Percentiles rank a stretch among this genome's conserved stretches.
phyloP scores from a whole-genome alignment of 2,329 filamentous ascomycete genomes.

The Venturia asperata region DNA sequence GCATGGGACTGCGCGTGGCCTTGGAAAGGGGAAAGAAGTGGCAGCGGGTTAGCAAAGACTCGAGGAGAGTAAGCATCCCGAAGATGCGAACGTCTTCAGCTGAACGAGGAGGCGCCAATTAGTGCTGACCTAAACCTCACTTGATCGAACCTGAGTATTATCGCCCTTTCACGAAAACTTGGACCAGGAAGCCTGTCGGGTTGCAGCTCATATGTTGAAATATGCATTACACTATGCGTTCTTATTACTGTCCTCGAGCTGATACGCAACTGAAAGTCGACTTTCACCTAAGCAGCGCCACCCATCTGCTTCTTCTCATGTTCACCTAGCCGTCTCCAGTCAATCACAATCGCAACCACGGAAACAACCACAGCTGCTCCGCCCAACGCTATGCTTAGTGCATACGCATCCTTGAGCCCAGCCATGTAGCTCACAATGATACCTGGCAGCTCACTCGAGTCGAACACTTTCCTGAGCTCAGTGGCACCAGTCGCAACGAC shows the following conservation, averaged over 20 bases:
- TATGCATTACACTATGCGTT: background rate
- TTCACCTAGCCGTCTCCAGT: slow-evolving; percentile 7
- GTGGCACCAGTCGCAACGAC: slow-evolving; percentile 41
- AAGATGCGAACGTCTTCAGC: background rate
- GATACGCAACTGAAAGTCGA: background rate
- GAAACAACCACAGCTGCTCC: slow-evolving; percentile 9
- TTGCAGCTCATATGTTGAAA: background rate
- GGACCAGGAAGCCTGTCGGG: background rate
- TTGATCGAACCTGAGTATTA: background rate
- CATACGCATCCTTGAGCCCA: slow-evolving; percentile 18
- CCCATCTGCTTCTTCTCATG: slow-evolving; percentile 12
- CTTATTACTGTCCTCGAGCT: background rate
- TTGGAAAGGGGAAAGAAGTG: background rate
- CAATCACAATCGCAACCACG: slow-evolving; percentile 26
- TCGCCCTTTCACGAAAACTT: too few relatives aligned
- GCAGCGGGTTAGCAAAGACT: background rate
- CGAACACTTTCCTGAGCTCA: slow-evolving; percentile 34
- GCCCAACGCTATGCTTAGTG: slow-evolving; percentile 9
- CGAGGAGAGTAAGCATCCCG: background rate
- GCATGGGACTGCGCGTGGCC: background rate
- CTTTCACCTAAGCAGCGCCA: background rate
- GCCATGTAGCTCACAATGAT: slow-evolving; percentile 18
- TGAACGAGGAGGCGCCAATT: background rate
- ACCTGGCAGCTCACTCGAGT: background rate
- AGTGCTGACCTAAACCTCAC: background rate